These are phyloP conservation scores for Coniochaeta hoffmannii DNA, from an alignment of 2,329 filamentous ascomycete species.

Conservation along the genomic window DNA sequence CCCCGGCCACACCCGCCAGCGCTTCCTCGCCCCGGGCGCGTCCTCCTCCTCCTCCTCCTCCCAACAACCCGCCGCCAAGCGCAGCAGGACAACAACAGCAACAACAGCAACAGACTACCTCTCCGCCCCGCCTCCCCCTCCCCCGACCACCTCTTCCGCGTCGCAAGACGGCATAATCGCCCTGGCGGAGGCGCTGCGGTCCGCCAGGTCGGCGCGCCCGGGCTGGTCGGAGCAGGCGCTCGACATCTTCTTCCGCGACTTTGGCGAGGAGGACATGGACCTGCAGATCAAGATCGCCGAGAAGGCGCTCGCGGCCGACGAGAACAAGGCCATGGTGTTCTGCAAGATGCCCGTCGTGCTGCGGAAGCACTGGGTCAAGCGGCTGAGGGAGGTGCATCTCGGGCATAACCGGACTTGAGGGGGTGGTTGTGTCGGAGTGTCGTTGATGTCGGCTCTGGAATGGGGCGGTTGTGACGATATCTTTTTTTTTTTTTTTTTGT, in stretches of 20 bases:
- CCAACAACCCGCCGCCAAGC: slow-evolving; percentile 6
- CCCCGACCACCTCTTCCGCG: background rate
- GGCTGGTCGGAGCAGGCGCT: slow-evolving; percentile 51
- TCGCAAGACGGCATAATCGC: slow-evolving; percentile 17
- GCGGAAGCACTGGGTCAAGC: slow-evolving; percentile 48
- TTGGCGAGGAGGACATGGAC: slow-evolving; percentile 48
- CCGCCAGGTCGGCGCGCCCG: slow-evolving; percentile 24
- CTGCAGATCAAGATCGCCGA: slow-evolving; percentile 53
- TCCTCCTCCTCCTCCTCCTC: background rate
- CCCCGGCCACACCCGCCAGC: slow-evolving; percentile 34
- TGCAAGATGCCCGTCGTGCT: slow-evolving; percentile 50
- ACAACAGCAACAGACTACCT: slow-evolving; percentile 9
- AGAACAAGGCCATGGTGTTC: slow-evolving; percentile 54
- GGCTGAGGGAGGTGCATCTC: slow-evolving; percentile 36
- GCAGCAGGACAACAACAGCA: slow-evolving; percentile 5
- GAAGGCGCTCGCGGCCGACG: slow-evolving; percentile 44
- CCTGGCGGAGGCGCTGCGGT: slow-evolving; percentile 32
- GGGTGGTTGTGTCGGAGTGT: background rate
- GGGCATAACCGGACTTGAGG: slow-evolving; percentile 20
- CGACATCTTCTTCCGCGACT: slow-evolving; percentile 53
- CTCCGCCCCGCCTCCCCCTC: slow-evolving; percentile 6
- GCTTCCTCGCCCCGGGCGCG: slow-evolving; percentile 19
- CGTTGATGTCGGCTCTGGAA: no score
- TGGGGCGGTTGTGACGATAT: no score
- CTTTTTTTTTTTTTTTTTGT: no score